Conservation (phyloP, 2,329 filamentous ascomycete species). For the Dactylellina leptospora region DNA sequence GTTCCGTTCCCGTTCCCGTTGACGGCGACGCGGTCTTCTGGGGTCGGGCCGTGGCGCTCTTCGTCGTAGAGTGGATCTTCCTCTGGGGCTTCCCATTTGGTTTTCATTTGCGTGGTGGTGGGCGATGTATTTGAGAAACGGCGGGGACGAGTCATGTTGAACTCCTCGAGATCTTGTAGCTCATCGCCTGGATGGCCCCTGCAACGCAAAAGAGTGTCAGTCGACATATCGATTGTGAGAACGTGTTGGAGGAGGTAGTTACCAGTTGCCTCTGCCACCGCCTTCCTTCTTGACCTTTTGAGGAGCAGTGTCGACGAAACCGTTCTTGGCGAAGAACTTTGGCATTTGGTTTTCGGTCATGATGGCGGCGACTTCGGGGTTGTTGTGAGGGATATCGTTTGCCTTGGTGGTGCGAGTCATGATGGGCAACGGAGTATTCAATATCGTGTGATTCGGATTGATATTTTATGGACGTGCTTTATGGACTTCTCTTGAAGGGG, state of each 20-base stretch:
- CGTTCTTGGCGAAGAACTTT: constrained; percentile 90
- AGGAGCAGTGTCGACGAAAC: constrained; percentile 81
- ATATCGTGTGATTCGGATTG: background rate
- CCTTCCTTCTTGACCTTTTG: constrained; percentile 98
- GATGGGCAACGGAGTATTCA: constrained; percentile 22
- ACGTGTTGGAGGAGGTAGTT: constrained; percentile 60
- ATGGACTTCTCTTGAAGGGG: background rate
- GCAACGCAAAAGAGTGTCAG: background rate
- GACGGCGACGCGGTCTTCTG: constrained; percentile 18
- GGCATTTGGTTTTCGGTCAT: constrained; percentile 77
- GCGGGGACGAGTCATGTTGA: constrained; percentile 83
- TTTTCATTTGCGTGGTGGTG: constrained; percentile 78
- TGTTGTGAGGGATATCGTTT: constrained; percentile 80
- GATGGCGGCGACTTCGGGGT: constrained; percentile 78
- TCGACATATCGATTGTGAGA: background rate
- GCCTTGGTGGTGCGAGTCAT: constrained; percentile 97
- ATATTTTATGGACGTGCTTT: background rate
- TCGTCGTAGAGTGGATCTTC: constrained; percentile 93
- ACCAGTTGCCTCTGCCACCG: constrained; percentile 93
- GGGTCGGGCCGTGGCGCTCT: constrained; percentile 71
- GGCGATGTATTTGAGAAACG: constrained; percentile 92
- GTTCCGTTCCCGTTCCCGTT: constrained; percentile 9
- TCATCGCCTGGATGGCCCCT: constrained; percentile 89
- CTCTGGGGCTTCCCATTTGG: constrained; percentile 94
- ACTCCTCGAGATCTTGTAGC: constrained; percentile 74